Conservation (phyloP, 352 stramenopile genomes). For the Elongisporangium senticosum region DNA sequence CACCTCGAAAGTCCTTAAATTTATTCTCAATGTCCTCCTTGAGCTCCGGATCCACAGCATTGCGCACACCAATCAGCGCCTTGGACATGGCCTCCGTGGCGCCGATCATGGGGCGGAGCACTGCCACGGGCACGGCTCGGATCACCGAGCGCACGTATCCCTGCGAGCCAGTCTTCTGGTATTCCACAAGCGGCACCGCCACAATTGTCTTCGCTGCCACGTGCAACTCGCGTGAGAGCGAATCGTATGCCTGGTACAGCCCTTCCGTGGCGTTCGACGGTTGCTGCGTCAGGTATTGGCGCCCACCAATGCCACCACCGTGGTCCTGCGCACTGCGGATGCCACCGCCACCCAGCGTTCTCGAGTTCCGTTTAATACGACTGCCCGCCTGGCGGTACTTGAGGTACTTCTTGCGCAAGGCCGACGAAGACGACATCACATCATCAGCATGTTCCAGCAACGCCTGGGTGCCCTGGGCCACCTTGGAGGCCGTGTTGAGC, state of each 20-base stretch:
- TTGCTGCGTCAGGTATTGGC: conserved; percentile 77
- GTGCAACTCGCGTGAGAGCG: conserved; percentile 75
- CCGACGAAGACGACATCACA: conserved; percentile 62
- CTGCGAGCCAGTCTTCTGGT: conserved; percentile 87
- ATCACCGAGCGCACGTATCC: conserved; percentile 87
- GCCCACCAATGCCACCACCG: conserved; percentile 68
- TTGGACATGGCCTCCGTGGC: conserved; percentile 83
- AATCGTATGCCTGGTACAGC: conserved; percentile 83
- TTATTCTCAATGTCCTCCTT: conserved; percentile 91
- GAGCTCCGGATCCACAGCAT: conserved; percentile 82
- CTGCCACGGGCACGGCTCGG: conserved; percentile 77
- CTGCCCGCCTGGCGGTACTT: conserved; percentile 76
- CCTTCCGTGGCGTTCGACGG: conserved; percentile 77
- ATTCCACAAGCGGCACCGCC: conserved; percentile 84
- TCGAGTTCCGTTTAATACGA: conserved; percentile 76
- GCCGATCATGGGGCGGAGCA: conserved; percentile 85
- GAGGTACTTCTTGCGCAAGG: conserved; percentile 59
- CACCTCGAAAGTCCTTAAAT: conserved; percentile 81
- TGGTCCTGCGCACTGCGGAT: conserved; percentile 70
- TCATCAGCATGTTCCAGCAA: conserved; percentile 81
- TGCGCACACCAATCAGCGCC: conserved; percentile 81
- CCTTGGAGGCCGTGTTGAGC: conserved; percentile 77
- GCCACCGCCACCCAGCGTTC: conserved; percentile 65
- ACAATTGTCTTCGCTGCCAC: conserved; percentile 86
- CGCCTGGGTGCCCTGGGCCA: conserved; percentile 78